Base-by-base conservation (phyloP, 345 rosid genomes). In the Reutealis trisperma region DNA sequence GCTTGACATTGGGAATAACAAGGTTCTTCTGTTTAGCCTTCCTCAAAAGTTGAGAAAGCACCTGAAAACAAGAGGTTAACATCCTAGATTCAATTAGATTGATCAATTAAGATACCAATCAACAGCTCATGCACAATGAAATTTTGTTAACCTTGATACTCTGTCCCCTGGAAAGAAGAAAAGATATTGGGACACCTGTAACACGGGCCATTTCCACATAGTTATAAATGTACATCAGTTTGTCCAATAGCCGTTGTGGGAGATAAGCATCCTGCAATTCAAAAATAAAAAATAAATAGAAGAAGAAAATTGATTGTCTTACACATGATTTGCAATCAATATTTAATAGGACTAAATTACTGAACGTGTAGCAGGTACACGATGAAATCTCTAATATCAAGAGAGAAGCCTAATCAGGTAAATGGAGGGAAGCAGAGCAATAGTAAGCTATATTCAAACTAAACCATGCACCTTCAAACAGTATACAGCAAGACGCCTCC, bases 201-300 rank as follows among this genome's bases (percentile, higher is more conserved):
- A 93, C 99, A 86, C 98, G 97, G 77, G 99, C 99, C 99, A 96
- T 96, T 87, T 96, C 99, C 54, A 96, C 94, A 87, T 96, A 93
- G 73, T 93, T 96, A 82, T 93, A 96, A 81, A 96, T 83, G 79
- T 70, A 91, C 99, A 93, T 96, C 81, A 96, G 84, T 81, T 96
- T 93, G 81, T 96, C 99, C 86, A 96, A 75, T 81, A 96, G 95
- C 80, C 99, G 86, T 74, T 96, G 99, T 41, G 99, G 99, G 63
- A 96, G 97, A 86, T 96, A 96, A 68, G 99, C 99, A 89, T 96
- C 99, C 99, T 96, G 87, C 82, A 84, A 80, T 79, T 72, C 71
- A 68, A 67, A 80, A 82, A 57, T 30, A 52, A 67, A 21, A 77
- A 57, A 34, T 34, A 34, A 34, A 34, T 34, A 34, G n/a, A n/a